A percentile compares a stretch with the other conserved stretches of the same genome.
Conservation (phyloP, 306 rosid species). For the Mimosa bimucronata region DNA sequence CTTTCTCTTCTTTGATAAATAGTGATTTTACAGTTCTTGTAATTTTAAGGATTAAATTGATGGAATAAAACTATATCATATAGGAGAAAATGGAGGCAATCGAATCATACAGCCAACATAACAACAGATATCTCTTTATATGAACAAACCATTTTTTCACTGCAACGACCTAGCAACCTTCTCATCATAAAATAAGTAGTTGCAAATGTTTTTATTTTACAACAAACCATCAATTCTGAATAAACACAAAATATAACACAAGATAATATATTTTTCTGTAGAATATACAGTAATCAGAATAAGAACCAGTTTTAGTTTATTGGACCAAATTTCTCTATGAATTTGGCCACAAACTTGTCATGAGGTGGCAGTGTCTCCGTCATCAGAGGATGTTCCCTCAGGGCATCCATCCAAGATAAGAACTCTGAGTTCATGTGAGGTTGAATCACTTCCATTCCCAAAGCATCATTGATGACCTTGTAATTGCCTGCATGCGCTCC, state of each 20-base stretch:
- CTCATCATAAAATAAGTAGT: background rate
- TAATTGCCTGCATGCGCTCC: conserved; percentile 39
- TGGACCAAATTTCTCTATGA: background rate
- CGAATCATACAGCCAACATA: background rate
- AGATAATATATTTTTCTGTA: background rate
- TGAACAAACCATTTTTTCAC: background rate
- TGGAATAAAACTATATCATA: background rate
- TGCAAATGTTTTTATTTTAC: background rate
- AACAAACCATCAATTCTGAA: background rate
- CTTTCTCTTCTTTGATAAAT: background rate
- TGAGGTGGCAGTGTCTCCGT: conserved; percentile 51
- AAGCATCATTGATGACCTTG: conserved; percentile 42
- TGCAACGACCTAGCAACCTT: background rate
- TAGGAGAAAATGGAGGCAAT: background rate
- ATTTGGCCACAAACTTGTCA: conserved; percentile 40
- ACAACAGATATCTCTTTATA: background rate
- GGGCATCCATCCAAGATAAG: conserved; percentile 46
- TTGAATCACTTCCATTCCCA: background rate
- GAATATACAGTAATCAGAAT: background rate
- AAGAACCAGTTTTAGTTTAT: background rate
- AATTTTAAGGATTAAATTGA: background rate
- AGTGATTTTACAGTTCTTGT: background rate
- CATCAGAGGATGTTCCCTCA: conserved; percentile 47
- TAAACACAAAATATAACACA: background rate
- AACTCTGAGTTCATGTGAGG: conserved; percentile 32